Evolutionary conservation across 2,329 filamentous ascomycete genomes (phyloP).

Genomic region (Colletotrichum destructivum): DNA sequence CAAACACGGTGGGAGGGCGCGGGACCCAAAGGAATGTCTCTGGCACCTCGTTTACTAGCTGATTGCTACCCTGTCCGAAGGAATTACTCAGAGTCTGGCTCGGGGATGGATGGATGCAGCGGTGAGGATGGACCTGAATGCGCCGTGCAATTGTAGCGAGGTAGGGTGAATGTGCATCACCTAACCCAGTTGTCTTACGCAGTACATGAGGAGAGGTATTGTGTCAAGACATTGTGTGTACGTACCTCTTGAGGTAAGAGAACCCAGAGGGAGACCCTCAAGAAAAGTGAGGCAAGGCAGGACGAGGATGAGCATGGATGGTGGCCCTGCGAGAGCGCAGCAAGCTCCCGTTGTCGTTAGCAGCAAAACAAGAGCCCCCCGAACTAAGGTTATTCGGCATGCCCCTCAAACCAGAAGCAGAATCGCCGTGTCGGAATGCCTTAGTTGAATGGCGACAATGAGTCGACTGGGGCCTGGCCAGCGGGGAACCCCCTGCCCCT

Average conservation of each 20-base stretch:
- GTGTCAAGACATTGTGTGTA: background rate
- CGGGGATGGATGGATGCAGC: slow-evolving; percentile 1
- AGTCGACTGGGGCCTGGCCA: slow-evolving; percentile 22
- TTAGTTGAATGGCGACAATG: slow-evolving; percentile 29
- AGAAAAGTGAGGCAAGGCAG: slow-evolving; percentile 15
- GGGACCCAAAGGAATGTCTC: slow-evolving; percentile 31
- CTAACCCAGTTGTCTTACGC: background rate
- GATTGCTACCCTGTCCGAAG: slow-evolving; percentile 11
- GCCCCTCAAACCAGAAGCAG: slow-evolving; percentile 19
- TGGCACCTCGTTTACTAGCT: slow-evolving; percentile 20
- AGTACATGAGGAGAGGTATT: background rate
- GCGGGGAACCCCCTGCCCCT: background rate
- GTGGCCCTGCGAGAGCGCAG: slow-evolving; percentile 3
- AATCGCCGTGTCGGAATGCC: slow-evolving; percentile 31
- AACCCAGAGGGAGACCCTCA: background rate
- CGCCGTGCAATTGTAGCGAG: background rate
- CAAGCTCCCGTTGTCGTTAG: slow-evolving; percentile 31
- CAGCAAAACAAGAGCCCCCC: slow-evolving; percentile 9
- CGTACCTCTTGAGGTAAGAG: background rate
- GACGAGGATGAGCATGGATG: slow-evolving; percentile 14
- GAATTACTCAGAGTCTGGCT: background rate
- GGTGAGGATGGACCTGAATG: background rate
- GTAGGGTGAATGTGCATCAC: background rate
- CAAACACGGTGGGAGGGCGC: slow-evolving; percentile 14
- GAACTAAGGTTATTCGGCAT: slow-evolving; percentile 35